Conservation (phyloP, 78 protist species). For the Andalucia godoyi region DNA sequence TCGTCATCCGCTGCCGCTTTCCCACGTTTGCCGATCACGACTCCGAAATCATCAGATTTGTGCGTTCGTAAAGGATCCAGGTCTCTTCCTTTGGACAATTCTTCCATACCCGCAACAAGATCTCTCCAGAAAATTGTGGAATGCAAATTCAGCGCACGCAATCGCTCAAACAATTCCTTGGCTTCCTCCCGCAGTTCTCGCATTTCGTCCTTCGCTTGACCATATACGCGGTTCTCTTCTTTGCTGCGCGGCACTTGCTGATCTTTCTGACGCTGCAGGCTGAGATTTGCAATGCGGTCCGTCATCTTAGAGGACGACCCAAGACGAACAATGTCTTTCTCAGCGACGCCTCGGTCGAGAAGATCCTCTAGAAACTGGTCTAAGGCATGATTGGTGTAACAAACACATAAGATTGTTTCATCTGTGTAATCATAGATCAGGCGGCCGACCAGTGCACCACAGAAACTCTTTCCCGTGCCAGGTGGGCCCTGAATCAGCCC, state of each 20-base stretch:
- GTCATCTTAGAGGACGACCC: slow-evolving; percentile 23
- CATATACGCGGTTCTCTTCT: no score
- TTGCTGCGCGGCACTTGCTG: background rate
- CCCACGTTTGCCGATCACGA: no score
- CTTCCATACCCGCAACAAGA: no score
- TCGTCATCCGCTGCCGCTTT: no score
- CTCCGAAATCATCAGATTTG: no score
- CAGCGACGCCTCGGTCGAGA: slow-evolving; percentile 7
- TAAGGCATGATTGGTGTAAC: slow-evolving; percentile 81
- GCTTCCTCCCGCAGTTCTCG: no score
- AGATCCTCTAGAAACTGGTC: slow-evolving; percentile 64
- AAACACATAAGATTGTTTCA: slow-evolving; percentile 27
- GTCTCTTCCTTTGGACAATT: no score
- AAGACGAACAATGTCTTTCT: slow-evolving; percentile 8
- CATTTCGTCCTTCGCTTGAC: no score
- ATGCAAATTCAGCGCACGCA: no score
- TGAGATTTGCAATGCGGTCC: background rate
- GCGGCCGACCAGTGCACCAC: slow-evolving; percentile 32
- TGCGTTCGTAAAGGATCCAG: no score
- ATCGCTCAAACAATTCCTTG: no score
- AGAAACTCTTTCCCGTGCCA: slow-evolving; percentile 73
- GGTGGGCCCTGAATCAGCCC: slow-evolving; percentile 77
- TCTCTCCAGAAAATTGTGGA: no score
- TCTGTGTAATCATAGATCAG: slow-evolving; percentile 6
- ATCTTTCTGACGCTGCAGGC: background rate